Base-by-base conservation (phyloP, 169 alveolate genomes). In the Plasmodium malariae region DNA sequence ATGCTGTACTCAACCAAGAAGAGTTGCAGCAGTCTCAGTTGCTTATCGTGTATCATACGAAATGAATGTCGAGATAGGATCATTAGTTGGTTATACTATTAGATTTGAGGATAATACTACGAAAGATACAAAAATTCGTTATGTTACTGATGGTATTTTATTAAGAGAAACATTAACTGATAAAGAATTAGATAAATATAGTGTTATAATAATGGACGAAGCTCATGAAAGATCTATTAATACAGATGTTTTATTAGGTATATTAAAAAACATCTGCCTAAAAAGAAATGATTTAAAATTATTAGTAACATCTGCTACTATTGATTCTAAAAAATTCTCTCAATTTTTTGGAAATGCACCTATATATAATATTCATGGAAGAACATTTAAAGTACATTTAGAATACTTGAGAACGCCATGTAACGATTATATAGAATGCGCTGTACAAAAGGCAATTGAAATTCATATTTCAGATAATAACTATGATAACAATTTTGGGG, bases 1-100 rank as follows among this genome's bases (percentile, higher is more conserved):
- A n/a, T 99, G 99, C 6, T 99, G 99, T 94, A 99, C 99, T 28
- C 99, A 99, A 95, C 99, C 99, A 34, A 97, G 99, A 72, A 97
- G 99, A 74, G 99, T 99, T 9, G 99, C 99, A 1, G 99, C 99
- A 0, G 99, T 99, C 59, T 96, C 99, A 24, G 99, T 99, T 9
- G 99, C 99, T n/a, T 98, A 98, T 95, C 98, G 99, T 88, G 99
- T 99, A 24, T 97, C 99, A 21, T 99, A 98, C 54, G 99, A 99
- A 92, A 95, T 98, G 98, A 97, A 97, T 48, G 94, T 95, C 0
- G 97, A 97, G 62, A 96, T 99, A 59, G 99, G 99, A 2, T 94
- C 95, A 45, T 90, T 93, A 88, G 99, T 98, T 4, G 99, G 99
- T 6, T 99, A 99, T 93, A 95, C 99, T 14, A 99, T 98, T 74